Evolutionary conservation across 371 early-diverging fungal genomes (phyloP), one percentile per base, ranked within the genome.

Genomic region (Encephalitozoon romaleae): DNA sequence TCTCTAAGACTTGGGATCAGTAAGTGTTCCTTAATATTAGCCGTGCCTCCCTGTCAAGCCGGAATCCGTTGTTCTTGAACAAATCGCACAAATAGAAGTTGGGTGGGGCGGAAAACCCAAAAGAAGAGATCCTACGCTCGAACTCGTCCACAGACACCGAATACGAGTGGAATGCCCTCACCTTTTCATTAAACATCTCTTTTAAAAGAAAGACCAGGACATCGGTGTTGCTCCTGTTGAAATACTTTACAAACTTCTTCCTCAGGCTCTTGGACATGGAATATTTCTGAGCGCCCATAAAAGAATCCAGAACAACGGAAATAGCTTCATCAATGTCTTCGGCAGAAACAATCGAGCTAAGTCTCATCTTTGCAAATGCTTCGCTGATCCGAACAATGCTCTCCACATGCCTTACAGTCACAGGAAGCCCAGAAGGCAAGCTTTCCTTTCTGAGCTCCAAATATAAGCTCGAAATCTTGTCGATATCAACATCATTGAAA

Each of bases 391-490:
- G 90, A 30, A 98, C 89, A 88, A 97, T 95, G 9, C 93, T 91
- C 85, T 99, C 99, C 67, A 97, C 86, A 86, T 95, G 94, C 84
- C 99, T 92, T 8, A 95, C 96, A 4, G 99, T 99, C 77, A 97
- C 95, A 3, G 98, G 96, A 76, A 97, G 91, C 12, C 92, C 95
- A 69, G 89, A 86, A 64, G 84, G 79, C 74, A 91, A 82, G 0
- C 96, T 94, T 84, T 93, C 95, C 71, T 90, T 89, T 51, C 98
- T 89, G 63, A 99, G 88, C 81, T 95, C 93, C 0, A 93, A 87
- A 83, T 96, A 96, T 1, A 94, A 86, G 30, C 88, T 86, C 15
- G 91, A 86, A 28, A 94, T 85, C 83, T 93, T 93, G 70, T 92
- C 91, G 66, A 88, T 87, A 80, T 95, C 95, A 59, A 95, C 87